phyloP scores from a whole-genome alignment of 2,329 filamentous ascomycete genomes.

The Paecilomyces niveus region DNA sequence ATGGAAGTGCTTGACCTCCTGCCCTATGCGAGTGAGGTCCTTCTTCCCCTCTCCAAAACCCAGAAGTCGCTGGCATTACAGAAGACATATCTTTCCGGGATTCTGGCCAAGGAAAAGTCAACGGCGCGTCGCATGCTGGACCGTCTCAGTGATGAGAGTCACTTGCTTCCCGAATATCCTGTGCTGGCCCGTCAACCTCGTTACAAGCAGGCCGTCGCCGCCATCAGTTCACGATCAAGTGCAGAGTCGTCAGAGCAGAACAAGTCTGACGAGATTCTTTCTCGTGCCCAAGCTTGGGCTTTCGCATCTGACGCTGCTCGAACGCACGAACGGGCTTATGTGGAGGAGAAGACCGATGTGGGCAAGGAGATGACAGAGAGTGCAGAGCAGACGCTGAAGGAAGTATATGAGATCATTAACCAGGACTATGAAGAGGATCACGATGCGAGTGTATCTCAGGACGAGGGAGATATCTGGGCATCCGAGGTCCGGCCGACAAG shows the following conservation, averaged over 20 bases:
- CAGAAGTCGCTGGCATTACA: conserved; percentile 31
- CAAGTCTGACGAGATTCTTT: conserved; percentile 24
- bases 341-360: conserved; percentile 24
- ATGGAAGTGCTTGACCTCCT: conserved; percentile 22
- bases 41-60: conserved; percentile 27
- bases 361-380: conserved; percentile 23
- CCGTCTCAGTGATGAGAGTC: conserved; percentile 35
- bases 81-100: conserved; percentile 28
- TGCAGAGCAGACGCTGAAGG: conserved; percentile 21
- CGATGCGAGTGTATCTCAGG: conserved; percentile 6
- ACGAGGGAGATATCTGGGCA: conserved; percentile 24
- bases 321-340: conserved; percentile 22
- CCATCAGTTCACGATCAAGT: conserved; percentile 16
- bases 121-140: conserved; percentile 29
- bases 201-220: conserved; percentile 26
- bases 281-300: conserved; percentile 32
- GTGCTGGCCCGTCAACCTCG: conserved; percentile 27
- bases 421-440: conserved; percentile 22
- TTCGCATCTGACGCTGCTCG: conserved; percentile 31
- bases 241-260: conserved; percentile 9
- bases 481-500: conserved; percentile 19
- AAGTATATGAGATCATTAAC: conserved; percentile 26
- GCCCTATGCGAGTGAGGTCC: conserved; percentile 23
- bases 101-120: conserved; percentile 32
- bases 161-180: conserved; percentile 36